These are phyloP conservation scores for Coemansia sp. DNA, from an alignment of 192 early-diverging fungal genomes.

Conservation along the genomic window DNA sequence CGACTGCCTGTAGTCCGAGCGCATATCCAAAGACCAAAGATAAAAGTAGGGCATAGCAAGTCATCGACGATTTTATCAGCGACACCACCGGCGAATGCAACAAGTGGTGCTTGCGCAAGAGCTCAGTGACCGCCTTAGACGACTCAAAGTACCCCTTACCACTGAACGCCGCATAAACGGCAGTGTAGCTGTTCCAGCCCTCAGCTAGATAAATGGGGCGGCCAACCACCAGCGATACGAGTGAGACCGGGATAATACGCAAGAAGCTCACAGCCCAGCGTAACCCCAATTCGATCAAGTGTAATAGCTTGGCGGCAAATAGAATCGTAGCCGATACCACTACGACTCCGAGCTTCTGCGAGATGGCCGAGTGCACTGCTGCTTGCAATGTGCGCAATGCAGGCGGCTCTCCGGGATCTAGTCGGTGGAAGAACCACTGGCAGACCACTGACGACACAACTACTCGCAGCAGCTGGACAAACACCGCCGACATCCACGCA, in stretches of 20 bases:
- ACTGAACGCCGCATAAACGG: constrained; percentile 46
- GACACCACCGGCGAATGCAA: constrained; percentile 51
- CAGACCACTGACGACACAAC: constrained; percentile 45
- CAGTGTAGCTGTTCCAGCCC: constrained; percentile 38
- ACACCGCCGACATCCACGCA: constrained; percentile 49
- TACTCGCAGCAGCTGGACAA: constrained; percentile 43
- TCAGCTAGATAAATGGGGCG: constrained; percentile 40
- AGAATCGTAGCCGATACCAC: constrained; percentile 37
- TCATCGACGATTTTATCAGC: constrained; percentile 51
- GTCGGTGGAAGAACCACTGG: constrained; percentile 56
- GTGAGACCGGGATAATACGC: constrained; percentile 29
- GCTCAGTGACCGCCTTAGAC: constrained; percentile 19
- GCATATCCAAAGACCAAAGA: constrained; percentile 43
- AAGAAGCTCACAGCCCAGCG: constrained; percentile 39
- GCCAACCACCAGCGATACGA: constrained; percentile 38
- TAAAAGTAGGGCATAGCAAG: constrained; percentile 42
- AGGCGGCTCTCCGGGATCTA: constrained; percentile 46
- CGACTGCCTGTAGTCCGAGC: constrained; percentile 32
- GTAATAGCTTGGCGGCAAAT: constrained; percentile 33
- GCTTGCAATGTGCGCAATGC: constrained; percentile 50
- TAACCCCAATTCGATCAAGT: constrained; percentile 34
- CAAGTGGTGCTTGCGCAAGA: constrained; percentile 41
- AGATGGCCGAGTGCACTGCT: constrained; percentile 37
- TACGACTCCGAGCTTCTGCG: constrained; percentile 43
- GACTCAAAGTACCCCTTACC: constrained; percentile 50